A percentile compares a stretch with the other conserved stretches of the same genome.
phyloP scores from a whole-genome alignment of 768 basidiomycete species.

The Fomitopsis pulvina region DNA sequence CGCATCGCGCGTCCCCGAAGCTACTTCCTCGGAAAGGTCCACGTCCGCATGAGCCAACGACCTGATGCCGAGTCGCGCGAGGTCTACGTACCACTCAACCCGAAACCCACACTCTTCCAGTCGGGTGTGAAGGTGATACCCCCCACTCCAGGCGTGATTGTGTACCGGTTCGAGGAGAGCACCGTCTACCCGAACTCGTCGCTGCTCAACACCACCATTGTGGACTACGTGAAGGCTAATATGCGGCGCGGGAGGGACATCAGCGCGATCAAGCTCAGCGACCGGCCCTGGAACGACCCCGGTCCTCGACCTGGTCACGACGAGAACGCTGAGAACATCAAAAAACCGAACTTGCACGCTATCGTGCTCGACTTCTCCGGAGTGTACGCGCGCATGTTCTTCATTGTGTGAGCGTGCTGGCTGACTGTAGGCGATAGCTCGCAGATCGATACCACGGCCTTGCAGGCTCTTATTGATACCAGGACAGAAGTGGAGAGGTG shows the following conservation, averaged over 20 bases:
- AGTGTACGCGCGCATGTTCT: conserved; percentile 38
- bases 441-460: conserved; percentile 87
- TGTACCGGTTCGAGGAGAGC: conserved; percentile 91
- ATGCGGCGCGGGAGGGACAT: conserved; percentile 76
- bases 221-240: conserved; percentile 73
- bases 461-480: conserved; percentile 88
- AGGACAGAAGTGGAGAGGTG: conserved; percentile 85
- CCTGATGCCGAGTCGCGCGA: conserved; percentile 48
- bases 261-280: conserved; percentile 50
- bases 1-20: conserved; percentile 86
- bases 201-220: conserved; percentile 60
- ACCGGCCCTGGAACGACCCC: conserved; percentile 94
- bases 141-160: conserved; percentile 79
- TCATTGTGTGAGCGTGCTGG: background rate
- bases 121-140: conserved; percentile 64
- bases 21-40: conserved; percentile 84
- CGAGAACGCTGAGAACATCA: conserved; percentile 39
- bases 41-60: conserved; percentile 34
- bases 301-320: conserved; percentile 56
- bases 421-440: conserved; percentile 36
- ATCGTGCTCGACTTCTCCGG: conserved; percentile 88
- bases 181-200: conserved; percentile 81
- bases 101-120: conserved; percentile 54
- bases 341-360: conserved; percentile 68
- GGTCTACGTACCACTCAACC: conserved; percentile 73